Evolutionary conservation across 257 asterid species (phyloP), one percentile per base, ranked within the genome.

Genomic region (Forsythia viridissima): DNA sequence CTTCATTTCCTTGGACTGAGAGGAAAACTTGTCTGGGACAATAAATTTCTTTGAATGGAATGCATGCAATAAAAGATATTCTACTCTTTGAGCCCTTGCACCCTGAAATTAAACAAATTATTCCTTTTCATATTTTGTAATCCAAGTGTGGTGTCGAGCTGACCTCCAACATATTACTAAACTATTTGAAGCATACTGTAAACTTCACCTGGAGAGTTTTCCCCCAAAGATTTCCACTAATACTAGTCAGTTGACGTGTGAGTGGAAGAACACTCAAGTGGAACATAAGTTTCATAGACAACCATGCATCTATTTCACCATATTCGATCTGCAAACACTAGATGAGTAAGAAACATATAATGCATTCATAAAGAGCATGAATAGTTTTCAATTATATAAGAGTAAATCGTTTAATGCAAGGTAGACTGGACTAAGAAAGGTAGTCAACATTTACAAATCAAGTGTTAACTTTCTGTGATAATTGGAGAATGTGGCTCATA

Each of bases 21-120:
- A 78, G 78, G 90, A 82, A 77, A 87, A 85, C 87, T 90, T 96
- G 91, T 96, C 99, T 21, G 98, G 98, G 72, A 93, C 95, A 40
- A 96, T 88, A 86, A 92, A 96, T 81, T 96, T 96, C 89, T 85
- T 93, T 73, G 93, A 90, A 86, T 92, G 99, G 89, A 93, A 96
- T 79, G 93, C 91, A 86, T 96, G 99, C 83, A 96, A 75, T 85
- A 96, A 85, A 70, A 91, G 90, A 86, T 93, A 96, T 79, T 96
- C 99, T 71, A 93, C 99, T 93, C 97, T 92, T 84, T 93, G 99
- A 73, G 99, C 99, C 88, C 99, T 88, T 61, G 96, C 98, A 82
- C 99, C 97, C 99, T 95, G 91, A 79, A 86, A 82, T 80, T 21
- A 75, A 77, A 83, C 77, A 80, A 70, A 80, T 66, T 15, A 71